Evolutionary conservation across 345 rosid species (phyloP).

Genomic region (Carallia brachiata): DNA sequence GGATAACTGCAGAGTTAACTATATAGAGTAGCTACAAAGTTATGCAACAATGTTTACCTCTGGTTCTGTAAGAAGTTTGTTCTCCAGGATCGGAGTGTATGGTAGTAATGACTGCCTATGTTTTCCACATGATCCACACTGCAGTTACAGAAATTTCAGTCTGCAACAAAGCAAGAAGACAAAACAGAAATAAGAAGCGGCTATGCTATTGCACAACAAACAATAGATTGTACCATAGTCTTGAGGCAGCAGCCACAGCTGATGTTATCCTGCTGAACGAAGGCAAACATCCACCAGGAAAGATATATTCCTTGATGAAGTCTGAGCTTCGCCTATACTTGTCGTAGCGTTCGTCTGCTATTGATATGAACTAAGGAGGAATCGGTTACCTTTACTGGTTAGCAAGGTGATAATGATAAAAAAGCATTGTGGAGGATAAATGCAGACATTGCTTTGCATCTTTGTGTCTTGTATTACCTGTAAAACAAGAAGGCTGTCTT

Average conservation of each 20-base stretch:
- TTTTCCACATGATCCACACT: slow-evolving; percentile 88
- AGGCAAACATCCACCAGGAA: slow-evolving; percentile 87
- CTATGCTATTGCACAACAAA: background rate
- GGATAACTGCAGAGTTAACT: too few relatives aligned
- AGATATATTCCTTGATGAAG: slow-evolving; percentile 85
- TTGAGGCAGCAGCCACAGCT: slow-evolving; percentile 69
- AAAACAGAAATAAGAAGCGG: background rate
- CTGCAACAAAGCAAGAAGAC: background rate
- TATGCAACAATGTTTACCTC: slow-evolving; percentile 34
- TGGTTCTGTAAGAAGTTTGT: slow-evolving; percentile 66
- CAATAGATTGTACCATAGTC: slow-evolving; percentile 53
- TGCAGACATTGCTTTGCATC: too few relatives aligned
- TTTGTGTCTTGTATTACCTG: slow-evolving; percentile 45
- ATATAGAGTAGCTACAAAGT: too few relatives aligned
- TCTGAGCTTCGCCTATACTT: slow-evolving; percentile 79
- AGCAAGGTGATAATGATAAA: too few relatives aligned
- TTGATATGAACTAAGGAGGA: slow-evolving; percentile 61
- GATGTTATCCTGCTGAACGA: slow-evolving; percentile 68
- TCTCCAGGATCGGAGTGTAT: slow-evolving; percentile 74
- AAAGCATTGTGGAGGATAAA: background rate
- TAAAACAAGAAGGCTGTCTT: slow-evolving; percentile 70
- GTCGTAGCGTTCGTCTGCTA: slow-evolving; percentile 74
- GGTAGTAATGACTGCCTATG: slow-evolving; percentile 79
- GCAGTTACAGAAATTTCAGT: background rate
- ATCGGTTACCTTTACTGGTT: background rate